These are phyloP conservation scores for Eudorina sp. DNA, from an alignment of 139 green algal genomes.

Conservation along the genomic window DNA sequence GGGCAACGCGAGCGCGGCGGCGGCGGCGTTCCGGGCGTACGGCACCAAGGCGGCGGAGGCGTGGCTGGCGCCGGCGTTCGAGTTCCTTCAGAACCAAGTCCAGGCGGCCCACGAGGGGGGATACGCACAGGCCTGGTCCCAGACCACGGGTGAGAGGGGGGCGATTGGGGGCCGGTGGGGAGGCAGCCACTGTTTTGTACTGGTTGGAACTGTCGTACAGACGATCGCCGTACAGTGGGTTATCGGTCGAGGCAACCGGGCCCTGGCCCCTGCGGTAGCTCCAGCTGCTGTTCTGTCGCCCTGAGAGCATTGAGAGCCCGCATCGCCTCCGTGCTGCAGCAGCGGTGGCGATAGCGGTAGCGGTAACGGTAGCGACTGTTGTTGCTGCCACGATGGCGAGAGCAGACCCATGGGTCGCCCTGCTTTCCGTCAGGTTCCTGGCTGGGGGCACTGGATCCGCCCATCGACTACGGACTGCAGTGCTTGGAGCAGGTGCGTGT, in stretches of 20 bases:
- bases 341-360: no score
- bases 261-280: no score
- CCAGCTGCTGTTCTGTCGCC: no score
- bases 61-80: constrained; percentile 32
- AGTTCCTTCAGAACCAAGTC: constrained; percentile 6
- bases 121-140: constrained; percentile 7
- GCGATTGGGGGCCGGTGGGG: background rate
- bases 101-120: background rate
- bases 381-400: no score
- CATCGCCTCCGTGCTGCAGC: no score
- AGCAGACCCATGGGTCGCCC: background rate
- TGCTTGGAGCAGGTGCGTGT: constrained; percentile 30
- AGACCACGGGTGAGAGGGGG: constrained; percentile 4
- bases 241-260: no score
- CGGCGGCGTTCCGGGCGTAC: background rate
- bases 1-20: background rate
- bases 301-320: no score
- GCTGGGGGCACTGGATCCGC: constrained; percentile 16
- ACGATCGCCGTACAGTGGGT: no score
- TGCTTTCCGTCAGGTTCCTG: background rate
- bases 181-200: background rate
- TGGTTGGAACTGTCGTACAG: no score
- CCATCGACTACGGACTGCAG: constrained; percentile 34
- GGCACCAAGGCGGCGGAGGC: background rate
- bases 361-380: no score